Evolutionary conservation across 768 basidiomycete genomes (phyloP).

Genomic region (Pulveroboletus frians): DNA sequence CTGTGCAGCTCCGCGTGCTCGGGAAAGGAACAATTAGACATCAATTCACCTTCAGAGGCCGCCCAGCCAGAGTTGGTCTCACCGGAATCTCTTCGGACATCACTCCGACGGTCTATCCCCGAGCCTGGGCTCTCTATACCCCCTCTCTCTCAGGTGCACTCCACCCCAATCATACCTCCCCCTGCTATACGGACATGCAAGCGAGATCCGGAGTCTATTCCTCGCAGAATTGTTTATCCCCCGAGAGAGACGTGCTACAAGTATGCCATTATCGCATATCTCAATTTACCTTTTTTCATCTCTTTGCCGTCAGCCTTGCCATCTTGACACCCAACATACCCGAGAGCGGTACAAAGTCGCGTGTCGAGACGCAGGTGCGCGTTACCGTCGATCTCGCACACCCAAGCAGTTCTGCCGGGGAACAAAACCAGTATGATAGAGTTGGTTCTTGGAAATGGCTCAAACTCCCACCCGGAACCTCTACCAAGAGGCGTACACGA

Average conservation of each 20-base stretch:
- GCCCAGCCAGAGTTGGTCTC: slow-evolving; percentile 32
- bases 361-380: slow-evolving; percentile 93
- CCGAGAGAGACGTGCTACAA: slow-evolving; percentile 73
- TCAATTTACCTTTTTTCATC: slow-evolving; percentile 12
- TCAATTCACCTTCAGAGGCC: slow-evolving; percentile 24
- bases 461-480: slow-evolving; percentile 71
- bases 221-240: slow-evolving; percentile 63
- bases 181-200: slow-evolving; percentile 57
- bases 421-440: slow-evolving; percentile 64
- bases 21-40: slow-evolving; percentile 15
- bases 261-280: slow-evolving; percentile 37
- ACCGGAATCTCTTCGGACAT: slow-evolving; percentile 30
- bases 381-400: slow-evolving; percentile 76
- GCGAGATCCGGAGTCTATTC: slow-evolving; percentile 42
- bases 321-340: slow-evolving; percentile 84
- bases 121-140: slow-evolving; percentile 31
- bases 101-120: slow-evolving; percentile 25
- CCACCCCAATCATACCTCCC: slow-evolving; percentile 65
- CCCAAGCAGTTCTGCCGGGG: slow-evolving; percentile 51
- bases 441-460: slow-evolving; percentile 92
- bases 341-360: slow-evolving; percentile 76
- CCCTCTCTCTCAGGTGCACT: slow-evolving; percentile 36
- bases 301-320: slow-evolving; percentile 49
- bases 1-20: slow-evolving; percentile 18
- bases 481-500: slow-evolving; percentile 78